Evolutionary conservation across 768 basidiomycete species (phyloP).

Genomic region (Russula sp.): DNA sequence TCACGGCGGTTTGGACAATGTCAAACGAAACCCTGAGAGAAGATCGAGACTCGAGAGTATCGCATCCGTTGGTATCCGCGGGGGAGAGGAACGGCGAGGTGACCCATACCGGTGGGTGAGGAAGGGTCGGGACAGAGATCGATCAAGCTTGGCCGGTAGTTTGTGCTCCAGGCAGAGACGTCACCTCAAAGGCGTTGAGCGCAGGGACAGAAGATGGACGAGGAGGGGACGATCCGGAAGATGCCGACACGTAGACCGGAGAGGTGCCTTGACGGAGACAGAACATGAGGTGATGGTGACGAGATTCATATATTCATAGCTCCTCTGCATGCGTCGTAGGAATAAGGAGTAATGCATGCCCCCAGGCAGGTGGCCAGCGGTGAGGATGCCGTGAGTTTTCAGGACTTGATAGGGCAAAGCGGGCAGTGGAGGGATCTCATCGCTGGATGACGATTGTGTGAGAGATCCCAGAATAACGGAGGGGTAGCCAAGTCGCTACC

Average conservation of each 20-base stretch:
- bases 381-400: conserved; percentile 83
- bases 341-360: conserved; percentile 83
- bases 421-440: conserved; percentile 76
- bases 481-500: background rate
- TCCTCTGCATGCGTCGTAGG: conserved; percentile 73
- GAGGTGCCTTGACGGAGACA: conserved; percentile 52
- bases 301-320: conserved; percentile 57
- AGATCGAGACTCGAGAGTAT: conserved; percentile 48
- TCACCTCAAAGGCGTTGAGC: conserved; percentile 74
- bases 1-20: conserved; percentile 78
- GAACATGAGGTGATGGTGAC: conserved; percentile 77
- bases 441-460: conserved; percentile 44
- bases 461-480: conserved; percentile 11
- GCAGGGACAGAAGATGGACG: conserved; percentile 70
- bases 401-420: conserved; percentile 66
- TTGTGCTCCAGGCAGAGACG: conserved; percentile 63
- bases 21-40: conserved; percentile 80
- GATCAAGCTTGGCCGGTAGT: conserved; percentile 64
- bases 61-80: background rate
- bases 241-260: conserved; percentile 45
- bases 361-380: conserved; percentile 79
- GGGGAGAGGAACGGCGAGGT: conserved; percentile 36
- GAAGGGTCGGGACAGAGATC: conserved; percentile 46
- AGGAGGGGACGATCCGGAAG: conserved; percentile 46
- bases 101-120: conserved; percentile 31